Evolutionary conservation across 306 rosid genomes (phyloP).

Genomic region (Trifolium dubium): DNA sequence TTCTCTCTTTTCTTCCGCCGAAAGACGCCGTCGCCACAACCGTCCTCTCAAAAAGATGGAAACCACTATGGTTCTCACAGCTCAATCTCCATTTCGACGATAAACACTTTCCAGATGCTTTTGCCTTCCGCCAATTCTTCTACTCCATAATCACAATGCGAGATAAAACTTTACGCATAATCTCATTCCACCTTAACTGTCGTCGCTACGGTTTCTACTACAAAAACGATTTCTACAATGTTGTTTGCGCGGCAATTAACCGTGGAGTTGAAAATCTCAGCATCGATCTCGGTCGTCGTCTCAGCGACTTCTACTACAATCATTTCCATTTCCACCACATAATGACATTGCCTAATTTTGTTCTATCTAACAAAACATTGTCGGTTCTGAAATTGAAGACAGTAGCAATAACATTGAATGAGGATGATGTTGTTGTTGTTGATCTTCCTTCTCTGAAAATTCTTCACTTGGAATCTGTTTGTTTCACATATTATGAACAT

Average conservation of each 20-base stretch:
- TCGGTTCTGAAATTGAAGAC: neutral
- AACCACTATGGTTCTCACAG: neutral
- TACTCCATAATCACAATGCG: neutral
- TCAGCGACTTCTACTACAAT: too few species aligned
- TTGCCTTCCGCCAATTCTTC: neutral
- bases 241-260: neutral
- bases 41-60: neutral
- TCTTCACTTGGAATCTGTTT: neutral
- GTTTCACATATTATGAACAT: rapidly evolving
- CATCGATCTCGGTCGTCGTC: neutral
- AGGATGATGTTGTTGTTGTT: neutral
- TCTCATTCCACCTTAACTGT: neutral
- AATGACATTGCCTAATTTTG: neutral
- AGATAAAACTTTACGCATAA: neutral
- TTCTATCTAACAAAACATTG: neutral
- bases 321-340: too few species aligned
- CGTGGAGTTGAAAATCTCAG: neutral
- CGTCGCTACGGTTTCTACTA: neutral
- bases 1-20: neutral
- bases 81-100: neutral
- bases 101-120: neutral
- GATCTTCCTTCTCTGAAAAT: neutral
- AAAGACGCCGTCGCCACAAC: neutral
- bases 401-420: neutral
- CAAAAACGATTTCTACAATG: neutral